phyloP scores from a whole-genome alignment of 192 early-diverging fungal species.

The Kappamyces sp. region DNA sequence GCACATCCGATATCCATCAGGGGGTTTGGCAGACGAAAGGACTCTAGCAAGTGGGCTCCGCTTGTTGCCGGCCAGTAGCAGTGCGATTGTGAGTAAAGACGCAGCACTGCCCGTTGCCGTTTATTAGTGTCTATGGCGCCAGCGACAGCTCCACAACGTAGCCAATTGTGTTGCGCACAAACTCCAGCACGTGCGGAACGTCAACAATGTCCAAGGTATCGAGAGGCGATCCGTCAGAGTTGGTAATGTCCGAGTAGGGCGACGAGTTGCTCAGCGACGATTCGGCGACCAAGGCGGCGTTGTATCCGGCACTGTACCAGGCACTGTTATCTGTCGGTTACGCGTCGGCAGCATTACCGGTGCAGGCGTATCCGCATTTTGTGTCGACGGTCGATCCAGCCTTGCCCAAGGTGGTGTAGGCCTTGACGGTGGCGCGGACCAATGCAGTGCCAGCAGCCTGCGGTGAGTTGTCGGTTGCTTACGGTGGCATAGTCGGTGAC shows the following conservation, averaged over 20 bases:
- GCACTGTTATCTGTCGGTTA: constrained; percentile 21
- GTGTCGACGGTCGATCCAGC: constrained; percentile 43
- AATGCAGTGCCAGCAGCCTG: constrained; percentile 14
- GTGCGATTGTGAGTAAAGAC: too few species aligned
- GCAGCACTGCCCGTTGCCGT: too few species aligned
- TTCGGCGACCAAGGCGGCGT: constrained; percentile 72
- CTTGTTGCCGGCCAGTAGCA: too few species aligned
- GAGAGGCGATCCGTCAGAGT: constrained; percentile 18
- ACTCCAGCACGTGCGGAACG: constrained; percentile 17
- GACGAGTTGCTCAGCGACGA: background rate
- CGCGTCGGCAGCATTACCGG: constrained; percentile 65
- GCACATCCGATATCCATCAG: constrained; percentile 71
- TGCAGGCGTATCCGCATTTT: constrained; percentile 71
- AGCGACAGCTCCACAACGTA: constrained; percentile 22
- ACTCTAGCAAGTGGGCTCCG: constrained; percentile 7
- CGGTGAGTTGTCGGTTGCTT: background rate
- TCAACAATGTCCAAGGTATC: constrained; percentile 19
- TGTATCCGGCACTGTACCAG: constrained; percentile 70
- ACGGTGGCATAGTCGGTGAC: constrained; percentile 68
- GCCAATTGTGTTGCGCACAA: constrained; percentile 23
- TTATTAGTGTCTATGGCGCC: too few species aligned
- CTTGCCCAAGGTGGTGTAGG: constrained; percentile 51
- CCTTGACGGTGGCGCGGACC: constrained; percentile 43
- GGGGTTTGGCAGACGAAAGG: constrained; percentile 29
- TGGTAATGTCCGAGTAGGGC: constrained; percentile 17